Evolutionary conservation across 352 stramenopile genomes (phyloP).

Genomic region (Pythium insidiosum): DNA sequence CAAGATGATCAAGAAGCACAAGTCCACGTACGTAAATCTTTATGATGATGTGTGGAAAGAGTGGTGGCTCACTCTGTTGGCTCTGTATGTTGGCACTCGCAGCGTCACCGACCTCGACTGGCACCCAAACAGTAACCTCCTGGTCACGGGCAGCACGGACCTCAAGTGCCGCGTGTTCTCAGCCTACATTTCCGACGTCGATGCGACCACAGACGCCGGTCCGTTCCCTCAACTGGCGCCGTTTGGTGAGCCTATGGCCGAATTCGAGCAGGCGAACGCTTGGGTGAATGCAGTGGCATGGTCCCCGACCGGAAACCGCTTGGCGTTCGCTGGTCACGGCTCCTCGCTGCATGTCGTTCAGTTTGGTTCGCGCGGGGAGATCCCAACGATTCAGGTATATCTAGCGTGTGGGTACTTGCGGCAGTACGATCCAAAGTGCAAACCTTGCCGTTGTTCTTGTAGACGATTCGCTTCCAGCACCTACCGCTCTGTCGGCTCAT

Average conservation of each 20-base stretch:
- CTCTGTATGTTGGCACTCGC: neutral
- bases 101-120: constrained; percentile 86
- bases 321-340: constrained; percentile 89
- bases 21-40: constrained; percentile 84
- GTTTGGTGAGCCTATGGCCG: constrained; percentile 74
- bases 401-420: too few relatives aligned
- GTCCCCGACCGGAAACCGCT: constrained; percentile 81
- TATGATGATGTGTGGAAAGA: too few relatives aligned
- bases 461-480: constrained; percentile 82
- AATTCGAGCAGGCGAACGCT: constrained; percentile 84
- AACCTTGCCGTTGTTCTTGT: too few relatives aligned
- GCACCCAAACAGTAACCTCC: constrained; percentile 90
- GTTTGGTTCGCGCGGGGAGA: constrained; percentile 62
- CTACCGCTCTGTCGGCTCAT: constrained; percentile 80
- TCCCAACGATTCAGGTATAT: constrained; percentile 74
- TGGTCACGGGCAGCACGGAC: constrained; percentile 89
- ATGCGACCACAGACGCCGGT: constrained; percentile 52
- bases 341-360: constrained; percentile 88
- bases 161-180: constrained; percentile 92
- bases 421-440: too few relatives aligned
- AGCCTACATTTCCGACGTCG: constrained; percentile 81
- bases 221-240: constrained; percentile 67
- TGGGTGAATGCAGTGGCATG: constrained; percentile 91
- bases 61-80: too few relatives aligned
- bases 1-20: constrained; percentile 97